A percentile compares a stretch with the other conserved stretches of the same genome.
Evolutionary conservation across 2,329 filamentous ascomycete genomes (phyloP).

Genomic region (Alternaria burnsii): DNA sequence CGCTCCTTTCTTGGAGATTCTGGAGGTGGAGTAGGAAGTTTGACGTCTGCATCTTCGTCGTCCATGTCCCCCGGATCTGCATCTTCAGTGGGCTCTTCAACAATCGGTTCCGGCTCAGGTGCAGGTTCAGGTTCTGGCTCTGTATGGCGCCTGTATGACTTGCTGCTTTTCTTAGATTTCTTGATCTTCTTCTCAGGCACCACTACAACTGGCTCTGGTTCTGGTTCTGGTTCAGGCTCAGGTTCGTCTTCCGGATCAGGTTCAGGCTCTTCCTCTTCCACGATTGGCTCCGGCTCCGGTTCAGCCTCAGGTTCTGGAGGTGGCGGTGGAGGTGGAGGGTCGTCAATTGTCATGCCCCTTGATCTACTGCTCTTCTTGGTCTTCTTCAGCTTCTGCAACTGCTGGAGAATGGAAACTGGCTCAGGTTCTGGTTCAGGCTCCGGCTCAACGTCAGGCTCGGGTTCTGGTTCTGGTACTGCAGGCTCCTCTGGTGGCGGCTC

Average conservation of each 20-base stretch:
- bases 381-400: conserved; percentile 32
- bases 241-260: conserved; percentile 29
- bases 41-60: conserved; percentile 37
- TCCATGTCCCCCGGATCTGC: conserved; percentile 36
- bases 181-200: conserved; percentile 33
- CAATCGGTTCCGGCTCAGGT: conserved; percentile 34
- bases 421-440: conserved; percentile 34
- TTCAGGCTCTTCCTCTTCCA: conserved; percentile 34
- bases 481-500: conserved; percentile 24
- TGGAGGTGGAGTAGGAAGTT: conserved; percentile 59
- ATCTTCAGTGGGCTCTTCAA: conserved; percentile 31
- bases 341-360: conserved; percentile 67
- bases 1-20: conserved; percentile 73
- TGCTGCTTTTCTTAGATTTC: conserved; percentile 44
- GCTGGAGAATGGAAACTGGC: conserved; percentile 29
- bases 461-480: conserved; percentile 34
- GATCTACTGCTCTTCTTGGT: conserved; percentile 43
- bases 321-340: conserved; percentile 41
- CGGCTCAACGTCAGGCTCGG: conserved; percentile 13
- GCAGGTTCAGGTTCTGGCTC: conserved; percentile 11
- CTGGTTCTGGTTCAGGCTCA: background rate
- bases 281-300: conserved; percentile 18
- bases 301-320: conserved; percentile 33
- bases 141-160: conserved; percentile 32
- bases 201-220: conserved; percentile 37